phyloP scores from a whole-genome alignment of 2,329 filamentous ascomycete genomes.

The Trichoderma sp. region DNA sequence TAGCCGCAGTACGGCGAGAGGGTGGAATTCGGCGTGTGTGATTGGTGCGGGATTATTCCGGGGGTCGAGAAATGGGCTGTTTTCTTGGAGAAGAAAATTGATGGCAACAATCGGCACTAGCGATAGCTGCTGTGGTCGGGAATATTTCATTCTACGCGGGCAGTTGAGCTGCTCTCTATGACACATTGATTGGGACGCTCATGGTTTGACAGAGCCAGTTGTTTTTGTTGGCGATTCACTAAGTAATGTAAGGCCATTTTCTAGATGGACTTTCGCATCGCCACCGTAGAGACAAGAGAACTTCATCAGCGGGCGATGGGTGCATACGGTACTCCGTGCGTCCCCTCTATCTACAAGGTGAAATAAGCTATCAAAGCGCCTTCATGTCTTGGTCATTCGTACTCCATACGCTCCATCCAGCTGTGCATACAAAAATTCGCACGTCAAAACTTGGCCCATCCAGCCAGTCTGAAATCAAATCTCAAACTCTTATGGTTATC shows the following conservation, averaged over 20 bases:
- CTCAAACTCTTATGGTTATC: conserved; percentile 26
- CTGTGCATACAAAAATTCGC: no score
- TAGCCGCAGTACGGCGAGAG: conserved; percentile 22
- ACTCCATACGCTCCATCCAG: no score
- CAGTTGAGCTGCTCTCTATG: background rate
- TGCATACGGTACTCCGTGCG: background rate
- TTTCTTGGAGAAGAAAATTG: background rate
- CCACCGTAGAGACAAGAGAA: background rate
- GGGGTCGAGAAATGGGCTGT: conserved; percentile 31
- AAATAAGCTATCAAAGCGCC: background rate
- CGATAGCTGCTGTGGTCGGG: background rate
- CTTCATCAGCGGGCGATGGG: background rate
- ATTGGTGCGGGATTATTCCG: conserved; percentile 43
- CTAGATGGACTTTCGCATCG: background rate
- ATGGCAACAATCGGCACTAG: background rate
- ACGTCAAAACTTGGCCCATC: no score
- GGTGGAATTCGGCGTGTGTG: conserved; percentile 33
- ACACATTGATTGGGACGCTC: background rate
- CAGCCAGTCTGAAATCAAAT: no score
- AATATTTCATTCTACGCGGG: background rate
- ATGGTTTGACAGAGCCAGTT: background rate
- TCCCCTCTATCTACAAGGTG: background rate
- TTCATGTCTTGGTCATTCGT: background rate
- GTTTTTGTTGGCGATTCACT: background rate
- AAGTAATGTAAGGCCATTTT: background rate